Conservation (phyloP, 2,329 filamentous ascomycete species). For the Moelleriella libera region DNA sequence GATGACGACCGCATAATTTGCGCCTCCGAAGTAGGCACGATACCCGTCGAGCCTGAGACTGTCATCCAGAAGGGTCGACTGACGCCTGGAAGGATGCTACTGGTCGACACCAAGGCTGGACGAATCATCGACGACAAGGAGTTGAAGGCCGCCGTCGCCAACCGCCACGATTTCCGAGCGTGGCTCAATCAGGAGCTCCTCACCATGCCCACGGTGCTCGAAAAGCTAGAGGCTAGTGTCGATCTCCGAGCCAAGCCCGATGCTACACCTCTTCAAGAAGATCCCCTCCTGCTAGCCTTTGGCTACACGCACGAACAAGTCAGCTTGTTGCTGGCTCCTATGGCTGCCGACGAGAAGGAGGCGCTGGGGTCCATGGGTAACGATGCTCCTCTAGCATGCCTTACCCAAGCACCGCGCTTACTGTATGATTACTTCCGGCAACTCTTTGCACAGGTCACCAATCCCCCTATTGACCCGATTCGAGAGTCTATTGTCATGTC, state of each 20-base stretch:
- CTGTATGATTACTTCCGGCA: slow-evolving; percentile 96
- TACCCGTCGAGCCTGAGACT: slow-evolving; percentile 76
- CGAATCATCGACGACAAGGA: slow-evolving; percentile 91
- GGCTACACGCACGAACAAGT: slow-evolving; percentile 95
- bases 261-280: slow-evolving; percentile 61
- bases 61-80: slow-evolving; percentile 88
- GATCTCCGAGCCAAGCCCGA: slow-evolving; percentile 57
- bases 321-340: slow-evolving; percentile 78
- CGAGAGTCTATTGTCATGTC: slow-evolving; percentile 98
- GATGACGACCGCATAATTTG: slow-evolving; percentile 96
- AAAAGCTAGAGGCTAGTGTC: slow-evolving; percentile 42
- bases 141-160: slow-evolving; percentile 78
- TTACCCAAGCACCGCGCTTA: slow-evolving; percentile 78
- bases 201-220: slow-evolving; percentile 61
- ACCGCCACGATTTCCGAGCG: slow-evolving; percentile 70
- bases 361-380: slow-evolving; percentile 97
- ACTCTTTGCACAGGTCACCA: slow-evolving; percentile 94
- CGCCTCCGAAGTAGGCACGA: slow-evolving; percentile 90
- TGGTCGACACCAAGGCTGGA: slow-evolving; percentile 79
- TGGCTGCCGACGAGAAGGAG: slow-evolving; percentile 96
- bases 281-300: slow-evolving; percentile 71
- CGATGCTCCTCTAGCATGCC: slow-evolving; percentile 80
- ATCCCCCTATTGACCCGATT: slow-evolving; percentile 94
- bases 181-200: slow-evolving; percentile 84
- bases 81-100: slow-evolving; percentile 88